A percentile compares a stretch with the other conserved stretches of the same genome.
Evolutionary conservation across 192 early-diverging fungal species (phyloP).

Genomic region (Dissophora ornata): DNA sequence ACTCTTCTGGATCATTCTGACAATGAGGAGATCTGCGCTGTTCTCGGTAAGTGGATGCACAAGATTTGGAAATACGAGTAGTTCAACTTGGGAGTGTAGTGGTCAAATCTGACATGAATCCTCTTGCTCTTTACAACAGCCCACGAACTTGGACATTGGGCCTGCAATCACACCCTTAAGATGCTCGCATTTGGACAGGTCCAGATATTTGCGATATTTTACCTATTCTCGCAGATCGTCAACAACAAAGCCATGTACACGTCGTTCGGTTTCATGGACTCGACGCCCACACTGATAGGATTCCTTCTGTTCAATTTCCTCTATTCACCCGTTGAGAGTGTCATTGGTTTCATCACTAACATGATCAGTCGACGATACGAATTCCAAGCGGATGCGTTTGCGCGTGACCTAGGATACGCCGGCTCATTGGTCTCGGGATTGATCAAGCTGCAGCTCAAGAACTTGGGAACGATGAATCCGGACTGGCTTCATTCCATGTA

Average conservation of each 20-base stretch:
- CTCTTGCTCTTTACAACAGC: no score
- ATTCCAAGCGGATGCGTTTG: slow-evolving; percentile 94
- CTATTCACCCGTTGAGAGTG: slow-evolving; percentile 82
- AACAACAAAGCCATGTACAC: slow-evolving; percentile 79
- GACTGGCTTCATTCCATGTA: slow-evolving; percentile 91
- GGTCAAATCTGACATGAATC: no score
- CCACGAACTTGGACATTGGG: slow-evolving; percentile 98
- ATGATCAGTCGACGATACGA: slow-evolving; percentile 87
- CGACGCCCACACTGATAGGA: slow-evolving; percentile 85
- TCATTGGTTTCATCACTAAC: slow-evolving; percentile 82
- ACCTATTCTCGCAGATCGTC: slow-evolving; percentile 81
- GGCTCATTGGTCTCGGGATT: slow-evolving; percentile 77
- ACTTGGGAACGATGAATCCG: slow-evolving; percentile 86
- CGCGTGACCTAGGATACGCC: slow-evolving; percentile 85
- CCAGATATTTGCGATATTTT: slow-evolving; percentile 82
- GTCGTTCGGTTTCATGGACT: slow-evolving; percentile 84
- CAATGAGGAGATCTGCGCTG: slow-evolving; percentile 90
- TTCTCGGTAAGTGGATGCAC: slow-evolving; percentile 75
- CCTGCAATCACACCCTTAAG: slow-evolving; percentile 83
- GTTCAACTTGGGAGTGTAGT: not conserved
- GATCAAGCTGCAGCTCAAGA: slow-evolving; percentile 92
- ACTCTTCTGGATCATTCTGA: slow-evolving; percentile 88
- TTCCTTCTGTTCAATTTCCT: slow-evolving; percentile 92
- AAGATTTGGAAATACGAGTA: not conserved
- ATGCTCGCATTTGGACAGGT: slow-evolving; percentile 79